Base-by-base conservation (phyloP, 2,329 filamentous ascomycete genomes). In the Cadophora sp. region DNA sequence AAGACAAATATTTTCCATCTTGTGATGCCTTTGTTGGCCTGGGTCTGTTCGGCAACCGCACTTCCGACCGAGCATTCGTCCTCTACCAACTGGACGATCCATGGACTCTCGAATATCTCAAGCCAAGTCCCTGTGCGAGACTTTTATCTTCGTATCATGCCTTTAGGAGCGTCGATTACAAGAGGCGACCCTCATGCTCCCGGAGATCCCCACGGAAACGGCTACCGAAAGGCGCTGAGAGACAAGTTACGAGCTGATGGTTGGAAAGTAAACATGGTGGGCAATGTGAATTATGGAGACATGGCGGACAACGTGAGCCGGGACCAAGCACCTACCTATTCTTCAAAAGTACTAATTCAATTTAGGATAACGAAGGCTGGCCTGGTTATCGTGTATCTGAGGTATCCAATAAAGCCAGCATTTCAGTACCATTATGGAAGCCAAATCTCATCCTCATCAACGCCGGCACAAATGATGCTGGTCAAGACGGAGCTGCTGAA, bases 111-210 rank as follows among this genome's bases (percentile, higher is more conserved):
- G 5, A n/a, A 19, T n/a, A 46, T 46, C 8, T n/a, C 43, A 22
- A 46, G 19, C 9, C 43, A 22, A 22, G 19, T 19, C 4, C 4
- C 16, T 46, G 43, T 9, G 1, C 43, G 24, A 55, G n/a, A 24
- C 12, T 62, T 62, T 24, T 62, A 62, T 37, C 62, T 65, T 8
- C 69, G 7, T 86, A 85, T 85, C 71, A 81, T 83, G 79, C 77
- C 81, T 2, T 77, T 83, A 2, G 82, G 82, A 58, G 82, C 81
- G 1, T 82, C 80, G 64, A 82, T 83, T 19, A 46, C 43, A 46
- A 46, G 19, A 46, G 43, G 43, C 4, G 43, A 46, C 16, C 43
- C 43, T 22, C 43, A 46, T 46, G 43, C 43, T 22, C 43, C 43
- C 19, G 43, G 43, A 3, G 43, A 46, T 19, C 43, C 43, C 11